Percentiles rank a stretch among this genome's conserved stretches.
Evolutionary conservation across 2,329 filamentous ascomycete genomes (phyloP).

Genomic region (Leptographium procerum): DNA sequence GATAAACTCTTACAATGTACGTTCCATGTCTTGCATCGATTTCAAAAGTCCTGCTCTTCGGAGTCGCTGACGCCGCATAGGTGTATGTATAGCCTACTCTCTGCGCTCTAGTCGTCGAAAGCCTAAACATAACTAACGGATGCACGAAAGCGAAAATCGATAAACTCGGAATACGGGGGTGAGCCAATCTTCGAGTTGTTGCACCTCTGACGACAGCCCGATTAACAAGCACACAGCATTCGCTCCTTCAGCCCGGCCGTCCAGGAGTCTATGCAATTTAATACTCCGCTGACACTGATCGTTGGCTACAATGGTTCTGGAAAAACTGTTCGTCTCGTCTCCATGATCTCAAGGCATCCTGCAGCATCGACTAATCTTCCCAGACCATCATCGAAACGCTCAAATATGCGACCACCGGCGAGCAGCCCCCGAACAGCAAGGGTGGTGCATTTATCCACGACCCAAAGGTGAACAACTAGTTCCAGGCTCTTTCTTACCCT

Average conservation of each 20-base stretch:
- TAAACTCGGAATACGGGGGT: constrained; percentile 16
- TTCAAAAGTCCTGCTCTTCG: neutral
- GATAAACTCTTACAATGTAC: neutral
- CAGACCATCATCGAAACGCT: constrained; percentile 92
- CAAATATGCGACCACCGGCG: constrained; percentile 93
- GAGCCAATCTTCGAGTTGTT: neutral
- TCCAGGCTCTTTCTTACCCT: neutral
- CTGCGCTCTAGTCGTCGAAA: neutral
- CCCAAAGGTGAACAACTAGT: constrained; percentile 54
- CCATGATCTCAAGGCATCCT: neutral
- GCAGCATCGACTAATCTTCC: neutral
- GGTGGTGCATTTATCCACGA: constrained; percentile 94
- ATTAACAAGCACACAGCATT: constrained; percentile 19
- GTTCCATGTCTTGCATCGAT: neutral
- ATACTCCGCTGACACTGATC: constrained; percentile 85
- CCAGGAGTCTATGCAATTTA: constrained; percentile 73
- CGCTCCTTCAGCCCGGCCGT: constrained; percentile 74
- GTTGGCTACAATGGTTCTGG: constrained; percentile 96
- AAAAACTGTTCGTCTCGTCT: constrained; percentile 49
- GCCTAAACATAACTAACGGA: neutral
- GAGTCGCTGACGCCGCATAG: neutral
- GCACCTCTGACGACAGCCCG: neutral
- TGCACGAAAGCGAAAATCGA: constrained; percentile 13
- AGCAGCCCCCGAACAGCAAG: constrained; percentile 82
- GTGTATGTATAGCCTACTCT: neutral